Evolutionary conservation across 192 early-diverging fungal species (phyloP).

Genomic region (Coemansia sp.): DNA sequence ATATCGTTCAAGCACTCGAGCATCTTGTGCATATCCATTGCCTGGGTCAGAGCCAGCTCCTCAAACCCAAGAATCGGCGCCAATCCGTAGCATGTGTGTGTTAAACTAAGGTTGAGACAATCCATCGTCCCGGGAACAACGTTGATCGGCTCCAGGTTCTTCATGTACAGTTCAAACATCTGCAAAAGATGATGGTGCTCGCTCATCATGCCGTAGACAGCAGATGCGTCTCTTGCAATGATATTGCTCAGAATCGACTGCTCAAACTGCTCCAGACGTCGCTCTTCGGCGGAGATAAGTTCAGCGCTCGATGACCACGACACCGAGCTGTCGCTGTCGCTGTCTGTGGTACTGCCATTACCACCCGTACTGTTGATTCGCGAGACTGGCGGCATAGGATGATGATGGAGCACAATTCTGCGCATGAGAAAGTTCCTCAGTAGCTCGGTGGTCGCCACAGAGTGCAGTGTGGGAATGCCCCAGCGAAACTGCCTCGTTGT

Average conservation of each 20-base stretch:
- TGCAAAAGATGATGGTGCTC: conserved; percentile 43
- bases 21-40: conserved; percentile 46
- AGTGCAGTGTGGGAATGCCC: conserved; percentile 44
- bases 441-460: conserved; percentile 38
- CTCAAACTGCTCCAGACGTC: conserved; percentile 39
- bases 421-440: conserved; percentile 36
- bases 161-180: conserved; percentile 16
- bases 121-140: conserved; percentile 17
- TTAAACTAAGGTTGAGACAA: conserved; percentile 23
- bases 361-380: neutral
- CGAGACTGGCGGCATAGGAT: neutral
- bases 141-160: conserved; percentile 7
- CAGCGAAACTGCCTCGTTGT: conserved; percentile 43
- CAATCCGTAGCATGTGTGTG: conserved; percentile 37
- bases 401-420: conserved; percentile 21
- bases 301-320: conserved; percentile 11
- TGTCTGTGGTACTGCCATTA: neutral
- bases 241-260: conserved; percentile 34
- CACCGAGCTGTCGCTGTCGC: neutral
- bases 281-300: conserved; percentile 19
- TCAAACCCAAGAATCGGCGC: conserved; percentile 46
- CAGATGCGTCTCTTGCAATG: conserved; percentile 40
- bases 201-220: conserved; percentile 54
- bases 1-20: conserved; percentile 37
- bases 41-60: conserved; percentile 41